These are phyloP conservation scores for Pseudopithomyces chartarum DNA, from an alignment of 2,329 filamentous ascomycete genomes.

Conservation along the genomic window DNA sequence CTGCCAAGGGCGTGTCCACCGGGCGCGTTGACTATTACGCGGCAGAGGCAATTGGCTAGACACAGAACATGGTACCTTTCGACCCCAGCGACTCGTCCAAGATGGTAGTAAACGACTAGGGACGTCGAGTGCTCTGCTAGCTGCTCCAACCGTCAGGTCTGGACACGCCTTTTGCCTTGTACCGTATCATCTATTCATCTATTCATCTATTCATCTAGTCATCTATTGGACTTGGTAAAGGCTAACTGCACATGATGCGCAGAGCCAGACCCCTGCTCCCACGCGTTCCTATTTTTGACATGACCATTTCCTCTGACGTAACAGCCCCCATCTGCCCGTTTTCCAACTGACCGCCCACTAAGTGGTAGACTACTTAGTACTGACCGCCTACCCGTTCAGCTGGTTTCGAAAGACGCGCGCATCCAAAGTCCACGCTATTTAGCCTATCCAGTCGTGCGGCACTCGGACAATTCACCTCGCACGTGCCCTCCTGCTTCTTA, in stretches of 20 bases:
- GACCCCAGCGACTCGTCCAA: background rate
- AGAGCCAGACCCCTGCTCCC: background rate
- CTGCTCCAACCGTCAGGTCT: background rate
- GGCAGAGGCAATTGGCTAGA: constrained; percentile 5
- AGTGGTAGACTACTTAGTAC: too few species aligned
- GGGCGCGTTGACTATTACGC: constrained; percentile 16
- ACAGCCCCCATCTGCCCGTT: background rate
- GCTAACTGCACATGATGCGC: background rate
- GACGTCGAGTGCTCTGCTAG: background rate
- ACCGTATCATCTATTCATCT: too few species aligned
- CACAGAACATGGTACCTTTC: background rate
- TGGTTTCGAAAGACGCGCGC: background rate
- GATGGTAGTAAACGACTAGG: background rate
- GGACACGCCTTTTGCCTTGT: background rate
- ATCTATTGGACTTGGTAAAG: too few species aligned
- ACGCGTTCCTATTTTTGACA: background rate
- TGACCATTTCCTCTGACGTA: background rate
- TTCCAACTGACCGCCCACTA: too few species aligned
- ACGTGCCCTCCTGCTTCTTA: constrained; percentile 1
- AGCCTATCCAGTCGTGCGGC: background rate
- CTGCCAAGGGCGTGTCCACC: constrained; percentile 1
- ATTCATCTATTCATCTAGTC: too few species aligned
- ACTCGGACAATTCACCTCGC: background rate
- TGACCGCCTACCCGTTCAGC: background rate
- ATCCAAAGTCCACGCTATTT: background rate